Percentiles rank a stretch among this genome's conserved stretches.
Conservation (phyloP, 805 yeast species). For the Candida ortonii region DNA sequence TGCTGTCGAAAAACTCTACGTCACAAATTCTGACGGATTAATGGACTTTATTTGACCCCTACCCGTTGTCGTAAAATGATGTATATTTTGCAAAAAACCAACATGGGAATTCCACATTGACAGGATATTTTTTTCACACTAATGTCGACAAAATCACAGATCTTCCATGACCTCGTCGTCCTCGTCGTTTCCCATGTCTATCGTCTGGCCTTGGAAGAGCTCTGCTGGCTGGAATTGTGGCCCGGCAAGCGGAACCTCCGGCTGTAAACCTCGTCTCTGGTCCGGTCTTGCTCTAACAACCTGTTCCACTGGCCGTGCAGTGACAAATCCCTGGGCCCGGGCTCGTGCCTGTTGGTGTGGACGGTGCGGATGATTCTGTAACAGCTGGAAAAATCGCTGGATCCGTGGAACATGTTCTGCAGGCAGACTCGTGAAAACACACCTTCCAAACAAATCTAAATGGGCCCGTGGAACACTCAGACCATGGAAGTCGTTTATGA, state of each 20-base stretch:
- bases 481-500: conserved; percentile 29
- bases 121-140: too few relatives aligned
- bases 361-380: conserved; percentile 22
- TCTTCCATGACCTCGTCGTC: conserved; percentile 45
- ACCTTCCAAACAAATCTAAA: conserved; percentile 30
- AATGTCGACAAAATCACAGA: conserved; percentile 8
- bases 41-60: too few relatives aligned
- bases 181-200: conserved; percentile 35
- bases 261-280: conserved; percentile 7
- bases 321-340: conserved; percentile 4
- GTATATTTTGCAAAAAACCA: too few relatives aligned
- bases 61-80: too few relatives aligned
- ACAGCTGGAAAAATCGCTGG: conserved; percentile 32
- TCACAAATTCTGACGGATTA: too few relatives aligned
- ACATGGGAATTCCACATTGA: too few relatives aligned
- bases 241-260: conserved; percentile 2
- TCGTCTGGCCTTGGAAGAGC: conserved; percentile 24
- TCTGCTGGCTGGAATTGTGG: conserved; percentile 18
- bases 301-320: conserved; percentile 11
- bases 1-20: too few relatives aligned
- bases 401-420: conserved; percentile 30
- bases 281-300: conserved; percentile 8
- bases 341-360: conserved; percentile 8
- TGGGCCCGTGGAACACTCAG: conserved; percentile 26
- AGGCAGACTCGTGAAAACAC: conserved; percentile 31